Conservation (phyloP, 768 basidiomycete genomes). For the Auriscalpium vulgare region DNA sequence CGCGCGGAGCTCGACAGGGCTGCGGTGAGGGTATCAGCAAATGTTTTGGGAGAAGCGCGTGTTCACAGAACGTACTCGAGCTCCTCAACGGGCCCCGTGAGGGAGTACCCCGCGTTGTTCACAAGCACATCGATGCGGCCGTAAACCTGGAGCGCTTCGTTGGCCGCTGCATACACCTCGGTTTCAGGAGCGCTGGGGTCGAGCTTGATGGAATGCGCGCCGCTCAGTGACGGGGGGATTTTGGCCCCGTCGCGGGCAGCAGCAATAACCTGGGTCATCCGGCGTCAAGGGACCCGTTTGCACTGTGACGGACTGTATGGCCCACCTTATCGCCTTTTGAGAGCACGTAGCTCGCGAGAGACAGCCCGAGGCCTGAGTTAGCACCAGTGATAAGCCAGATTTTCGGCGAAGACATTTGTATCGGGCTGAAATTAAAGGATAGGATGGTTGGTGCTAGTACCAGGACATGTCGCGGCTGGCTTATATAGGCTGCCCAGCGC, state of each 20-base stretch:
- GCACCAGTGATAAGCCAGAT: slow-evolving; percentile 9
- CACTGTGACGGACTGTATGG: not conserved
- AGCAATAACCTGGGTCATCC: slow-evolving; percentile 1
- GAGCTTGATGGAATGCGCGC: not conserved
- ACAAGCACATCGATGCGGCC: slow-evolving; percentile 9
- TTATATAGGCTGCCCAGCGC: too few species aligned
- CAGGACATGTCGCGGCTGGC: too few species aligned
- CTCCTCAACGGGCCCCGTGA: slow-evolving; percentile 1
- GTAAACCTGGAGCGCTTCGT: slow-evolving; percentile 3
- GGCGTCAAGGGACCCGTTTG: not conserved
- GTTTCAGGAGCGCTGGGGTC: not conserved
- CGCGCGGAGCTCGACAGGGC: slow-evolving; percentile 7
- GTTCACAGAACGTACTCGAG: not conserved
- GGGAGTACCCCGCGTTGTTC: slow-evolving; percentile 4
- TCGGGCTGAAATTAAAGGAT: too few species aligned
- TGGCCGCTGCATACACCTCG: slow-evolving; percentile 1
- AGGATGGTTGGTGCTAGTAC: too few species aligned
- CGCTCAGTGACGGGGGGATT: not conserved
- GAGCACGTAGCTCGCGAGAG: not conserved
- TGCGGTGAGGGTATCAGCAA: not conserved
- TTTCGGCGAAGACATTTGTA: not conserved
- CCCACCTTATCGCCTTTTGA: slow-evolving; percentile 2
- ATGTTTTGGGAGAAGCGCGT: not conserved
- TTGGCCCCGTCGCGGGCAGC: not conserved
- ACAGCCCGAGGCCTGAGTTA: slow-evolving; percentile 9